Conservation (phyloP, 2,329 filamentous ascomycete species). For the Byssochlamys sp. region DNA sequence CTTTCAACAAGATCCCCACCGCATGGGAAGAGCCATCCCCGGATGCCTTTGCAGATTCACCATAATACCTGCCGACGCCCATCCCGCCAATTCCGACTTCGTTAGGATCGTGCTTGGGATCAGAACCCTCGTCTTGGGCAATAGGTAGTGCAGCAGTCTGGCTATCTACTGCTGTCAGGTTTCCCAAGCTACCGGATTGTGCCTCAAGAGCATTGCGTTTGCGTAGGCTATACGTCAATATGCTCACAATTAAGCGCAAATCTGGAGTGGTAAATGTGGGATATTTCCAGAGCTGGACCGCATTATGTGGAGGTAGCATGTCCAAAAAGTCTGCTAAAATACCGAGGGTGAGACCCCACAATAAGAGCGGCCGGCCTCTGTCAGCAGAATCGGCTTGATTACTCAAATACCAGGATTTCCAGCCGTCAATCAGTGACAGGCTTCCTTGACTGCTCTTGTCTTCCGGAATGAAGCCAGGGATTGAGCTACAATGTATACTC, state of each 20-base stretch:
- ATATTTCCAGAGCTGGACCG: slow-evolving; percentile 56
- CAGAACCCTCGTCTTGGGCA: slow-evolving; percentile 7
- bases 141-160: slow-evolving; percentile 25
- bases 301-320: slow-evolving; percentile 53
- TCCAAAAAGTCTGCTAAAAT: slow-evolving; percentile 60
- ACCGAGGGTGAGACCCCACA: slow-evolving; percentile 61
- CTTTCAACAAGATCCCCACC: slow-evolving; percentile 33
- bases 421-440: slow-evolving; percentile 16
- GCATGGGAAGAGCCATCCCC: slow-evolving; percentile 24
- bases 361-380: slow-evolving; percentile 43
- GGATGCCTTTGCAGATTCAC: slow-evolving; percentile 14
- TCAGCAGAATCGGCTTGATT: slow-evolving; percentile 21
- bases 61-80: slow-evolving; percentile 26
- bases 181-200: slow-evolving; percentile 22
- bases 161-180: slow-evolving; percentile 22
- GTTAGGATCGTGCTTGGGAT: slow-evolving; percentile 20
- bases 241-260: slow-evolving; percentile 49
- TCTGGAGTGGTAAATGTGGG: slow-evolving; percentile 59
- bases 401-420: slow-evolving; percentile 19
- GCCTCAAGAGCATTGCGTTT: slow-evolving; percentile 37
- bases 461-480: slow-evolving; percentile 40
- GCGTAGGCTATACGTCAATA: slow-evolving; percentile 51
- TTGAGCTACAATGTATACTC: slow-evolving; percentile 48
- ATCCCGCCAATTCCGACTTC: slow-evolving; percentile 31
- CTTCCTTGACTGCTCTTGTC: slow-evolving; percentile 12